Evolutionary conservation across 1,139 yeast genomes (phyloP).

Genomic region (Lodderomyces elongisporus): DNA sequence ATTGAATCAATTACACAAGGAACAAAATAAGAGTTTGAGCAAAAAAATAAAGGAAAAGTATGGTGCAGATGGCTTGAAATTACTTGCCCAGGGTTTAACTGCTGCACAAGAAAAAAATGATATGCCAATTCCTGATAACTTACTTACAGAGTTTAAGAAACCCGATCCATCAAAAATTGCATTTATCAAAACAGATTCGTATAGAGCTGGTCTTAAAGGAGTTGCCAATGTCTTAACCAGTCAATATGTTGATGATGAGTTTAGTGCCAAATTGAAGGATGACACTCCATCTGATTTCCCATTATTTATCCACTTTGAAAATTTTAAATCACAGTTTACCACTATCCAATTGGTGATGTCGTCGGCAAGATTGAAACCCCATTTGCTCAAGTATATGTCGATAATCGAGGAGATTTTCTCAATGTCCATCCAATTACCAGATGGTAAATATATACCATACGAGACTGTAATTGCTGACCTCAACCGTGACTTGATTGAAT

Average conservation of each 20-base stretch:
- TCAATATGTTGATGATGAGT: conserved; percentile 17
- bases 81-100: conserved; percentile 47
- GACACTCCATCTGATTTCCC: conserved; percentile 54
- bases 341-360: conserved; percentile 66
- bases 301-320: conserved; percentile 72
- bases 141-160: conserved; percentile 54
- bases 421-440: conserved; percentile 63
- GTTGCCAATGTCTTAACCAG: conserved; percentile 13
- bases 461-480: conserved; percentile 71
- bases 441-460: conserved; percentile 56
- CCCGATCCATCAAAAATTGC: conserved; percentile 75
- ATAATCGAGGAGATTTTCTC: conserved; percentile 62
- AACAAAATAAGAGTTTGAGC: conserved; percentile 45
- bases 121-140: conserved; percentile 63
- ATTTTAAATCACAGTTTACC: conserved; percentile 74
- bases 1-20: conserved; percentile 50
- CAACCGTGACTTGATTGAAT: conserved; percentile 68
- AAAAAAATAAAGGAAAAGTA: conserved; percentile 45
- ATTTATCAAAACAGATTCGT: conserved; percentile 67
- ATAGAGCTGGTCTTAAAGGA: conserved; percentile 38
- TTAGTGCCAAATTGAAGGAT: conserved; percentile 25
- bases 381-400: conserved; percentile 61
- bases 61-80: conserved; percentile 58
- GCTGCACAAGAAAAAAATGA: conserved; percentile 68
- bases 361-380: conserved; percentile 53